Conservation (phyloP, 768 basidiomycete species). For the Leccinum olivaceopallidum region DNA sequence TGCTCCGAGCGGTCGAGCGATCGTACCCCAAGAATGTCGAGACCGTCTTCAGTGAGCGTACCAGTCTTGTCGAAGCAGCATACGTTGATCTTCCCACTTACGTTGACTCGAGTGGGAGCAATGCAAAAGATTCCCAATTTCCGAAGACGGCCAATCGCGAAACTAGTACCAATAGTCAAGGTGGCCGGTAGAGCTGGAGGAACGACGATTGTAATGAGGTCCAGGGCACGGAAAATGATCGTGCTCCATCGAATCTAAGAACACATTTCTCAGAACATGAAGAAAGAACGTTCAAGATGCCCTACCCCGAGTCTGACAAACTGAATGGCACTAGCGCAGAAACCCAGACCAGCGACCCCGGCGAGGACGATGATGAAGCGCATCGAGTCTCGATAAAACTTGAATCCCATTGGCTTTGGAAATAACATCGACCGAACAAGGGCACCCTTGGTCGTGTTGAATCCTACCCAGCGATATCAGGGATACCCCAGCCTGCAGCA, state of each 20-base stretch:
- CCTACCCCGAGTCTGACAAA: conserved; percentile 86
- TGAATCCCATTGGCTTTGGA: conserved; percentile 98
- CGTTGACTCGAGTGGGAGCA: conserved; percentile 92
- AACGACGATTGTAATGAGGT: conserved; percentile 95
- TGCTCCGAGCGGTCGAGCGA: conserved; percentile 73
- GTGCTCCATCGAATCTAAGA: conserved; percentile 83
- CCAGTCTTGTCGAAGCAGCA: conserved; percentile 99
- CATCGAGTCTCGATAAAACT: conserved; percentile 93
- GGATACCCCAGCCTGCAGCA: neutral
- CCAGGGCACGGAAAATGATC: conserved; percentile 88
- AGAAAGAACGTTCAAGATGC: neutral
- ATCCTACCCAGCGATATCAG: conserved; percentile 50
- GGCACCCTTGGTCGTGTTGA: conserved; percentile 97
- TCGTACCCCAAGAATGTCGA: conserved; percentile 95
- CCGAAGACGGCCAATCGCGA: conserved; percentile 86
- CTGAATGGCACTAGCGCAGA: conserved; percentile 88
- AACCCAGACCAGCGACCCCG: conserved; percentile 88
- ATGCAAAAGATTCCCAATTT: conserved; percentile 93
- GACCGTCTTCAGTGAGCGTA: conserved; percentile 95
- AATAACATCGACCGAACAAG: conserved; percentile 97
- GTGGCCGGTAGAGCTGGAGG: conserved; percentile 98
- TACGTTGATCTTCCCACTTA: conserved; percentile 94
- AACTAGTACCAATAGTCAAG: conserved; percentile 95
- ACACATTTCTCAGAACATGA: conserved; percentile 8
- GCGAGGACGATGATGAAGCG: conserved; percentile 91